Base-by-base conservation (phyloP, 2,329 filamentous ascomycete species). In the Monilinia polystroma region DNA sequence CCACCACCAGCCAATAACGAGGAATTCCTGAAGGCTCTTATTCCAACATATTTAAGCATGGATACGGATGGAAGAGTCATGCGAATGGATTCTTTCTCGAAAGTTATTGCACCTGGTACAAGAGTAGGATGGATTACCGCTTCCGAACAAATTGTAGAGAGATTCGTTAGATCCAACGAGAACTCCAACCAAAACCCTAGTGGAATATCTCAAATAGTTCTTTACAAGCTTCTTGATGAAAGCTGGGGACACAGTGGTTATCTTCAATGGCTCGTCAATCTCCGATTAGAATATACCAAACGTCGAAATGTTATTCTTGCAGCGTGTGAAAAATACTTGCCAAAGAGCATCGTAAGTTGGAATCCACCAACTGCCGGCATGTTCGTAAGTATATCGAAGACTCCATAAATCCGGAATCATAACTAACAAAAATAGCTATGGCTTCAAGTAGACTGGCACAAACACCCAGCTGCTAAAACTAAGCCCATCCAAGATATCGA, bases 171-270 rank as follows among this genome's bases (percentile, higher is more conserved):
- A 45, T 92, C 96, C 78, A 88, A 89, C 71, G 95, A 99, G 78
- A 87, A 90, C 29, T 90, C 88, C 51, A 92, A 88, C 56, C 95
- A 99, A 76, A 92, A 91, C 23, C 93, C 95, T 0, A 89, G 87
- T 66, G 95, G 95, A 54, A 85, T 97, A 74, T 88, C 90, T 0
- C 94, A 98, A 80, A 81, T 95, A 29, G 82, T 94, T 11, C 80
- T 98, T 65, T 93, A 91, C 81, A 96, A 96, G 80, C 82, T 99
- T 29, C 83, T 99, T 2, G 95, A 99, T 71, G 92, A 97, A 78
- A 87, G 89, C 60, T 99, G 95, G 95, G 95, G 94, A 32, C 95
- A 99, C 75, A 84, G 86, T 53, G 93, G 93, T 1, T 99, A 96
- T 76, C 79, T 99, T 32, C 84, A 89, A 74, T 99, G 95, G 95